Evolutionary conservation across 257 asterid genomes (phyloP).

Genomic region (Galeopsis tetrahit): DNA sequence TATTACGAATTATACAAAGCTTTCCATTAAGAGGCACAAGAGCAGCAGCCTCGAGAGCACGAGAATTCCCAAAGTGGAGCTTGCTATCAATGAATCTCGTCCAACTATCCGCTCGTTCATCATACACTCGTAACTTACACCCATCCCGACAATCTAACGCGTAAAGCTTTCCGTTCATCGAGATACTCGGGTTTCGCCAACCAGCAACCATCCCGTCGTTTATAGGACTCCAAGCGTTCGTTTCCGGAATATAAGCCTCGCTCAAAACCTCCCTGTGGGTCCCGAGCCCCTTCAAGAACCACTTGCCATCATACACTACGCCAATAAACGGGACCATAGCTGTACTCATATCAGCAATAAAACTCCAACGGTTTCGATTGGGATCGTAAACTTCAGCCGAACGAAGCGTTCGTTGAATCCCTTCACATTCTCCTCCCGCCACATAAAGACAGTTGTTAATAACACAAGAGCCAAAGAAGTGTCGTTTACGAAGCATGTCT

Average conservation of each 20-base stretch:
- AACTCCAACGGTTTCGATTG: constrained; percentile 62
- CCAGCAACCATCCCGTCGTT: constrained; percentile 67
- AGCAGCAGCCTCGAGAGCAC: constrained; percentile 65
- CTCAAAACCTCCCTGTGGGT: constrained; percentile 68
- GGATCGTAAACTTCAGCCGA: constrained; percentile 69
- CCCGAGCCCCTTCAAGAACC: constrained; percentile 67
- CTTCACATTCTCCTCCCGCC: constrained; percentile 75
- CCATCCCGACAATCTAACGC: constrained; percentile 69
- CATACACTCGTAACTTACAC: constrained; percentile 56
- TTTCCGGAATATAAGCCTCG: constrained; percentile 55
- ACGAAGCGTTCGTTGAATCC: constrained; percentile 57
- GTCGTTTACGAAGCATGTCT: constrained; percentile 63
- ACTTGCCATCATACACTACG: constrained; percentile 55
- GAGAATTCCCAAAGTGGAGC: constrained; percentile 59
- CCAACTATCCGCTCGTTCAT: constrained; percentile 56
- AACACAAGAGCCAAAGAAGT: constrained; percentile 64
- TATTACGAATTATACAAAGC: constrained; percentile 65
- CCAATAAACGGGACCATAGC: constrained; percentile 75
- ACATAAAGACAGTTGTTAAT: constrained; percentile 67
- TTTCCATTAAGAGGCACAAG: constrained; percentile 62
- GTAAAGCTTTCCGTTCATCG: constrained; percentile 64
- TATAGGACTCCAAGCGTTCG: constrained; percentile 53
- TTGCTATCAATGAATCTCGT: constrained; percentile 63
- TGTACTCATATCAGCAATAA: constrained; percentile 64
- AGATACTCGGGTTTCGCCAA: constrained; percentile 68